These are phyloP conservation scores for Lodderomyces parapsilosis DNA, from an alignment of 1,139 yeast genomes.

Conservation along the genomic window DNA sequence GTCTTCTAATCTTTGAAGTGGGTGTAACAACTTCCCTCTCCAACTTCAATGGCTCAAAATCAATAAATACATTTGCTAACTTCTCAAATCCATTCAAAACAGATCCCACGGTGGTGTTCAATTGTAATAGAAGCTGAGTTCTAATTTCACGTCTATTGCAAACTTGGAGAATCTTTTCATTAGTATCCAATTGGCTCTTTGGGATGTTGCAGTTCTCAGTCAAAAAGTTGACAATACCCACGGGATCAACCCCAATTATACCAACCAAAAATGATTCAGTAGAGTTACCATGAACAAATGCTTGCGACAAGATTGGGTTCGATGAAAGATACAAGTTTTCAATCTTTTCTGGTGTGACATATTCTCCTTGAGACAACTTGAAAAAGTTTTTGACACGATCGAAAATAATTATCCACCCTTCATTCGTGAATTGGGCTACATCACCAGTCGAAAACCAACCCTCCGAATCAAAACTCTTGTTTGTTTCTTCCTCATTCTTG, in stretches of 20 bases:
- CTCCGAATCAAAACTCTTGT: slow-evolving; percentile 23
- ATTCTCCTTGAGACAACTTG: slow-evolving; percentile 81
- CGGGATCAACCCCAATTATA: slow-evolving; percentile 43
- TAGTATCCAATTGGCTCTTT: slow-evolving; percentile 11
- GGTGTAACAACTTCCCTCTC: slow-evolving; percentile 43
- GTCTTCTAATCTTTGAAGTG: slow-evolving; percentile 41
- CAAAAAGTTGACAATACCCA: slow-evolving; percentile 21
- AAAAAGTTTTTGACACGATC: slow-evolving; percentile 82
- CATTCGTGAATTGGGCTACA: slow-evolving; percentile 54
- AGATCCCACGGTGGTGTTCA: slow-evolving; percentile 26
- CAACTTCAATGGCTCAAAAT: slow-evolving; percentile 39
- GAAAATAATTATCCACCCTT: slow-evolving; percentile 55
- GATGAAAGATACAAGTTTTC: slow-evolving; percentile 62
- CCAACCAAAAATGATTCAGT: slow-evolving; percentile 30
- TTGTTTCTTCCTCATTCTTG: slow-evolving; percentile 46
- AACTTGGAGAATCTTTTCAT: slow-evolving; percentile 21
- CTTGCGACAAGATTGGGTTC: slow-evolving; percentile 52
- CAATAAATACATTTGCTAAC: slow-evolving; percentile 34
- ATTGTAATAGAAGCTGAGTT: slow-evolving; percentile 22
- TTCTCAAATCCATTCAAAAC: slow-evolving; percentile 36
- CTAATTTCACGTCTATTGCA: slow-evolving; percentile 27
- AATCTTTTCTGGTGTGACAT: slow-evolving; percentile 75
- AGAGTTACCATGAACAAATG: slow-evolving; percentile 49
- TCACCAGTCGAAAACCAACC: slow-evolving; percentile 82
- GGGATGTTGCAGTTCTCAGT: slow-evolving; percentile 15